Evolutionary conservation across 345 rosid species (phyloP).

Genomic region (Hibiscus tridactylites): DNA sequence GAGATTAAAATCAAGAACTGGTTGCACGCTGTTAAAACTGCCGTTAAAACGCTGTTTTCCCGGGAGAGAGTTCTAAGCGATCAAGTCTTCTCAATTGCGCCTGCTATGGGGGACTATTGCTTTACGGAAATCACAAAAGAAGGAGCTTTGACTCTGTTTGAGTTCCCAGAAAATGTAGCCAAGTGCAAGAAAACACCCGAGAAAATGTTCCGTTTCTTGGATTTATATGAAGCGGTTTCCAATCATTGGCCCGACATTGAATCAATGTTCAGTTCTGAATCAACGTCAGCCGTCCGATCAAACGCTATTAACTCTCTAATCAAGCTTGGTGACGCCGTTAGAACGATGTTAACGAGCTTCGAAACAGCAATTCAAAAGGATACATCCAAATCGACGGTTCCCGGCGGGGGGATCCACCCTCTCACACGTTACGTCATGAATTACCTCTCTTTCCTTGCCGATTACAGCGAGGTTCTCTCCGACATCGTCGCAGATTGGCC

Average conservation of each 20-base stretch:
- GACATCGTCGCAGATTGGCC: slow-evolving; percentile 60
- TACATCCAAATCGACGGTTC: slow-evolving; percentile 39
- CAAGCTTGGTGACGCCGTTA: slow-evolving; percentile 48
- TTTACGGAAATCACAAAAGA: slow-evolving; percentile 46
- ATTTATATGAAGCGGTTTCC: slow-evolving; percentile 61
- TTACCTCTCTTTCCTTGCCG: slow-evolving; percentile 60
- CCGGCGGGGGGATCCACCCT: slow-evolving; percentile 82
- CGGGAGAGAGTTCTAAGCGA: slow-evolving; percentile 69
- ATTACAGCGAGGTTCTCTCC: slow-evolving; percentile 47
- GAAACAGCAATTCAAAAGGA: slow-evolving; percentile 67
- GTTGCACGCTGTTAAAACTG: slow-evolving; percentile 36
- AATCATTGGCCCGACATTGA: slow-evolving; percentile 51
- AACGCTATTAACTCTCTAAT: slow-evolving; percentile 43
- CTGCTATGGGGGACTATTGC: slow-evolving; percentile 37
- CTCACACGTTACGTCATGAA: slow-evolving; percentile 87
- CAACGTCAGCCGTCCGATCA: slow-evolving; percentile 35
- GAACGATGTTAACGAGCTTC: slow-evolving; percentile 48
- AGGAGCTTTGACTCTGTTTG: slow-evolving; percentile 47
- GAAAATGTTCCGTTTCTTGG: slow-evolving; percentile 67
- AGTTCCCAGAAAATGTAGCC: slow-evolving; percentile 54
- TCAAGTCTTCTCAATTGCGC: slow-evolving; percentile 43
- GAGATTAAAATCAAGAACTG: slow-evolving; percentile 51
- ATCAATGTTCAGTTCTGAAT: slow-evolving; percentile 46
- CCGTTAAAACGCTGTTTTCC: slow-evolving; percentile 40
- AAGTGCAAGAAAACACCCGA: slow-evolving; percentile 59